Evolutionary conservation across 177 flowering plant genomes (phyloP).

Genomic region (Tripterygium wilfordii): DNA sequence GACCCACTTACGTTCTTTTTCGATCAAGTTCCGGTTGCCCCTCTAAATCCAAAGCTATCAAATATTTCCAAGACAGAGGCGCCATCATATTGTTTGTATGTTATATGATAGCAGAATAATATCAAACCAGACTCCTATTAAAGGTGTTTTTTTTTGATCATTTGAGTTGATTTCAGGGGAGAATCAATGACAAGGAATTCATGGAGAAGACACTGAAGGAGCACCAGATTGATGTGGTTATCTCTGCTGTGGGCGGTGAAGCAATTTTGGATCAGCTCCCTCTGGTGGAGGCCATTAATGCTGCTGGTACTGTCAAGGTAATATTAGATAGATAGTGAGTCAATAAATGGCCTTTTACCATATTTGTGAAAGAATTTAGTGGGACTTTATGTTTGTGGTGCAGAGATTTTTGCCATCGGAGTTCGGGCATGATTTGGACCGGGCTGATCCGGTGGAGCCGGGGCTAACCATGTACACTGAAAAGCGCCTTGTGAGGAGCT

Average conservation of each 20-base stretch:
- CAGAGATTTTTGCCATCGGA: conserved; percentile 84
- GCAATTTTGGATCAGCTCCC: conserved; percentile 38
- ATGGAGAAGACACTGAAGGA: conserved; percentile 49
- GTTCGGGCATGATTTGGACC: conserved; percentile 72
- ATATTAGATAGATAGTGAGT: too few relatives aligned
- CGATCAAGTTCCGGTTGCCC: conserved; percentile 16
- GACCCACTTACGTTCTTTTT: conserved; percentile 42
- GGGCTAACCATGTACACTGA: conserved; percentile 58
- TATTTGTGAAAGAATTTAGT: too few relatives aligned
- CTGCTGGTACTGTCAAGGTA: conserved; percentile 64
- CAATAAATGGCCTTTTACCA: too few relatives aligned
- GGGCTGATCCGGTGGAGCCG: conserved; percentile 74
- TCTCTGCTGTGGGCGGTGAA: conserved; percentile 63
- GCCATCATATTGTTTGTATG: conserved; percentile 40
- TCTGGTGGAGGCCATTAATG: conserved; percentile 47
- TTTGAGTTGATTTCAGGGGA: conserved; percentile 33
- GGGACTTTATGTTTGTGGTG: too few relatives aligned
- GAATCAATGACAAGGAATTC: conserved; percentile 27
- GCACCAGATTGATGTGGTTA: conserved; percentile 48
- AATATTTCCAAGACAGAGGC: conserved; percentile 42
- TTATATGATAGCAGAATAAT: neutral
- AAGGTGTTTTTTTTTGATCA: neutral
- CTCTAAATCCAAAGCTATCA: conserved; percentile 28
- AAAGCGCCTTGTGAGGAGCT: conserved; percentile 44
- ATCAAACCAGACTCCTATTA: too few relatives aligned